Conservation (phyloP, 257 asterid species). For the Thymus quinquecostatus region DNA sequence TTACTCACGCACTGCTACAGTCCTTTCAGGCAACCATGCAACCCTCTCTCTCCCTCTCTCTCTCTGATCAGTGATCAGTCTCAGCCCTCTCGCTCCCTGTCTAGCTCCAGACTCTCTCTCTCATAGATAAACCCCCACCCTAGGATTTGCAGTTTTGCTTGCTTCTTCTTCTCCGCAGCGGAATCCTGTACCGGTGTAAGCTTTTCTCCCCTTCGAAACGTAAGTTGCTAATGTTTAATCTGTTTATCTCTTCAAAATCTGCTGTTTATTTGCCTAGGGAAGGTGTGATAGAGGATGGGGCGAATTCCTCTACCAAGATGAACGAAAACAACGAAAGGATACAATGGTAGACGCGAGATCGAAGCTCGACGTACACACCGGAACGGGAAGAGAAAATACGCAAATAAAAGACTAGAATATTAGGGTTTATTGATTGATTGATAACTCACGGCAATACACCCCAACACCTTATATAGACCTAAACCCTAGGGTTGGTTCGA, state of each 20-base stretch:
- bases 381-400: too few species aligned
- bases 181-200: background rate
- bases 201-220: background rate
- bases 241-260: background rate
- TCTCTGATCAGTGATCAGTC: background rate
- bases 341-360: too few species aligned
- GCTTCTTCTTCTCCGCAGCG: background rate
- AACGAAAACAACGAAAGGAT: too few species aligned
- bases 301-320: too few species aligned
- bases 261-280: background rate
- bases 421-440: too few species aligned
- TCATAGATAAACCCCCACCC: background rate
- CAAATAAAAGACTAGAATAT: too few species aligned
- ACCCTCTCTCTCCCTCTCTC: slow-evolving; percentile 2
- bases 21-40: slow-evolving; percentile 28
- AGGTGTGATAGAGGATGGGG: too few species aligned
- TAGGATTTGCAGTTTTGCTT: background rate
- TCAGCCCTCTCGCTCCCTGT: slow-evolving; percentile 17
- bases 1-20: background rate
- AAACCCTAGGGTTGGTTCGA: too few species aligned
- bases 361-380: too few species aligned
- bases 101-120: background rate
- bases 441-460: too few species aligned
- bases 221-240: background rate
- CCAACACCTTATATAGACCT: too few species aligned